Conservation (phyloP, 768 basidiomycete genomes). For the Phanerochaete sordida region DNA sequence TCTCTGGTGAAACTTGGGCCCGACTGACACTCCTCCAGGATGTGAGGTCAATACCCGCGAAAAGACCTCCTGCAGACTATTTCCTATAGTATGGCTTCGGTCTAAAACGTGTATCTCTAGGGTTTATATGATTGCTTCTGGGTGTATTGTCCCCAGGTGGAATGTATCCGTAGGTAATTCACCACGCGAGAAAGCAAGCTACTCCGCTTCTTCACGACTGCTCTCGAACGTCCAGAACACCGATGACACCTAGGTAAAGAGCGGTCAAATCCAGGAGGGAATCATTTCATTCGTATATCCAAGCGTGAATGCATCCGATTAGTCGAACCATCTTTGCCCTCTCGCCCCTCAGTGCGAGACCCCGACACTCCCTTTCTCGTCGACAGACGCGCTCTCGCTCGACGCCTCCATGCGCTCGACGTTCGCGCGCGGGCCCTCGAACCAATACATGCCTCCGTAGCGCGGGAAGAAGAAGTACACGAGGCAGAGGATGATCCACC, state of each 20-base stretch:
- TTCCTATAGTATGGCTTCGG: constrained; percentile 41
- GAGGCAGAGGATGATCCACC: constrained; percentile 30
- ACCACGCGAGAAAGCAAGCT: too few species aligned
- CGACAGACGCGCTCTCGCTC: background rate
- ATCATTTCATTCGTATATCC: too few species aligned
- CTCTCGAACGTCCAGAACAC: too few species aligned
- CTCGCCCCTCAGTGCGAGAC: background rate
- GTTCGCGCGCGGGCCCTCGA: constrained; percentile 24
- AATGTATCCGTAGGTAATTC: background rate
- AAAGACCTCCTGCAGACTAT: constrained; percentile 85
- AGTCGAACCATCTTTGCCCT: too few species aligned
- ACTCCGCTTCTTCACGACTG: too few species aligned
- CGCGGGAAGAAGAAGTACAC: constrained; percentile 34
- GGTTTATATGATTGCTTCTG: background rate
- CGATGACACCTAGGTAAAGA: too few species aligned
- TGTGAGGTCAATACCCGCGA: constrained; percentile 75
- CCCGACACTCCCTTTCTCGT: background rate
- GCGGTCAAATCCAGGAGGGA: too few species aligned
- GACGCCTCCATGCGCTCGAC: background rate
- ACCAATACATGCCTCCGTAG: constrained; percentile 27
- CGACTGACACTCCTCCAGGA: constrained; percentile 43
- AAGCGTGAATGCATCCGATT: too few species aligned
- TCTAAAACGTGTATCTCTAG: background rate
- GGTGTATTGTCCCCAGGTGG: background rate
- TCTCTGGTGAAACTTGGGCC: background rate